phyloP scores from a whole-genome alignment of 1,284 basidiomycete genomes.

The Apiotrichum sp. region DNA sequence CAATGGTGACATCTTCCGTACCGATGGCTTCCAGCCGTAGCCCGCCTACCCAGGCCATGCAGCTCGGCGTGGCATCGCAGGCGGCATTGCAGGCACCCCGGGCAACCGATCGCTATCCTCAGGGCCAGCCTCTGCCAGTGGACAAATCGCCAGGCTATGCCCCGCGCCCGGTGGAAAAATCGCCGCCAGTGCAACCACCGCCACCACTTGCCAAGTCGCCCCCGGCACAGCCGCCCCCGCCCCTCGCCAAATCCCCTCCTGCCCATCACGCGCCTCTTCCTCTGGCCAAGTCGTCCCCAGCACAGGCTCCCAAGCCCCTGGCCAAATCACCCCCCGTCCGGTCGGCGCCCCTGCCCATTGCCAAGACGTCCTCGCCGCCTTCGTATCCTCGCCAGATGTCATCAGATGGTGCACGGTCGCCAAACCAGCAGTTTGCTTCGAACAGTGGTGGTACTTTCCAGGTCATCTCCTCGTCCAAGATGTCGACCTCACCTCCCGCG shows the following conservation, averaged over 20 bases:
- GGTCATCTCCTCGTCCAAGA: not conserved
- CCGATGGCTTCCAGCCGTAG: too few relatives aligned
- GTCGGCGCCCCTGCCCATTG: not conserved
- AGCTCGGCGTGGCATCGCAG: too few relatives aligned
- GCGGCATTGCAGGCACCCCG: too few relatives aligned
- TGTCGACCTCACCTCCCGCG: not conserved
- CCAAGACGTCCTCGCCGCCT: not conserved
- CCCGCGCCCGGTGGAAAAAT: not conserved
- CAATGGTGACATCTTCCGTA: too few relatives aligned
- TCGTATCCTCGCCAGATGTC: not conserved
- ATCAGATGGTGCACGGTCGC: not conserved
- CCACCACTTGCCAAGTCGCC: not conserved
- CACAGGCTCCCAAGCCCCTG: not conserved
- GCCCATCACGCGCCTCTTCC: not conserved
- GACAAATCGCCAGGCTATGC: not conserved
- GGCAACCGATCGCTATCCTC: too few relatives aligned
- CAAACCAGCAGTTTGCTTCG: not conserved
- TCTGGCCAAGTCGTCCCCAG: not conserved
- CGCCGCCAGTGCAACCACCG: not conserved
- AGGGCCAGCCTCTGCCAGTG: not conserved
- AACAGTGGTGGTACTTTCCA: constrained; percentile 1
- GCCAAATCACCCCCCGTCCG: not conserved
- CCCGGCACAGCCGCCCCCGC: not conserved
- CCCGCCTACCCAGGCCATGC: too few relatives aligned
- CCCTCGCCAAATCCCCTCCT: not conserved